A percentile compares a stretch with the other conserved stretches of the same genome.
Conservation (phyloP, 371 early-diverging fungal species). For the Rhizomucor pusillus region DNA sequence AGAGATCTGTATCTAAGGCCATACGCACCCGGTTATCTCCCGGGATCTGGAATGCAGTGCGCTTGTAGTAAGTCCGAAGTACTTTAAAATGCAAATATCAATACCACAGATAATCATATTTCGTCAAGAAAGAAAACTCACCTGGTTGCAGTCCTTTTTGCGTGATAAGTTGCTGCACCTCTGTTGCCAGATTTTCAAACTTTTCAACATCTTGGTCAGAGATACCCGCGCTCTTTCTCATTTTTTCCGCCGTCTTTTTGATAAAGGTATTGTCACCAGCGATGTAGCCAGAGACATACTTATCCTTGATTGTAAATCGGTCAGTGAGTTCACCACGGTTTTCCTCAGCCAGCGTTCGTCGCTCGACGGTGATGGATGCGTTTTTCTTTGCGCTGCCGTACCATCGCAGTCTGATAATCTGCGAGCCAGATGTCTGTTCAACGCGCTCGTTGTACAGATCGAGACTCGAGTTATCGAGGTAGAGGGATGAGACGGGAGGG, state of each 20-base stretch:
- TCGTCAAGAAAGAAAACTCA: conserved; percentile 26
- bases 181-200: conserved; percentile 69
- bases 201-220: conserved; percentile 79
- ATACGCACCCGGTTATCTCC: conserved; percentile 97
- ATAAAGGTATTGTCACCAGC: conserved; percentile 74
- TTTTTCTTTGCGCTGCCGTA: conserved; percentile 78
- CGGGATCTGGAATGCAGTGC: conserved; percentile 99
- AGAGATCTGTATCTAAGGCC: conserved; percentile 98
- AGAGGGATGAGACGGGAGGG: conserved; percentile 94
- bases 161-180: conserved; percentile 81
- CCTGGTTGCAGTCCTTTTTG: conserved; percentile 82
- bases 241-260: conserved; percentile 73
- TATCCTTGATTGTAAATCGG: conserved; percentile 95
- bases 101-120: neutral
- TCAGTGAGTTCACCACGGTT: conserved; percentile 97
- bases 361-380: conserved; percentile 86
- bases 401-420: conserved; percentile 90
- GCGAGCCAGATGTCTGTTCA: conserved; percentile 89
- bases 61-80: conserved; percentile 95
- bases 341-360: conserved; percentile 97
- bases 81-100: conserved; percentile 35
- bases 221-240: conserved; percentile 72
- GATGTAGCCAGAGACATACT: conserved; percentile 86
- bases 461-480: conserved; percentile 92
- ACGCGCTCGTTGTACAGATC: conserved; percentile 92